These are phyloP conservation scores for Aspergillus cristatus DNA, from an alignment of 495 filamentous ascomycete species.

Conservation along the genomic window DNA sequence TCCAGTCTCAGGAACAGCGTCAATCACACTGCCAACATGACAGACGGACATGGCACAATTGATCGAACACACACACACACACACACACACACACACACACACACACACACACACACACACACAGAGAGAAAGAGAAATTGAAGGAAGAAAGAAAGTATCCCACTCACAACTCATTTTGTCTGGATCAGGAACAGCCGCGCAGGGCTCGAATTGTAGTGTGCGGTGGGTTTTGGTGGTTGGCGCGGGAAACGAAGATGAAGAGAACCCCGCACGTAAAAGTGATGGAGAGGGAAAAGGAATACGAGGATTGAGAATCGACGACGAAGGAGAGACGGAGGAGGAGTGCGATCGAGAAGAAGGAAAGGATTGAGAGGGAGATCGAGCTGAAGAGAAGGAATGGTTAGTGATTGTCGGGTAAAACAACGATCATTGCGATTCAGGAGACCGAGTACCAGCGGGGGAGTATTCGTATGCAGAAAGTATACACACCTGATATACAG, in stretches of 20 bases:
- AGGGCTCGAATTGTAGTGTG: conserved; percentile 6
- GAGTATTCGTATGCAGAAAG: too few species aligned
- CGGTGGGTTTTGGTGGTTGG: conserved; percentile 11
- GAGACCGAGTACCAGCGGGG: too few species aligned
- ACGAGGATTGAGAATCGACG: not conserved
- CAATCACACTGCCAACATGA: not conserved
- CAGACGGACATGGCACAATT: too few species aligned
- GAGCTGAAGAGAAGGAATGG: too few species aligned
- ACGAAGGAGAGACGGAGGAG: not conserved
- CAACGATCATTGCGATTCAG: too few species aligned
- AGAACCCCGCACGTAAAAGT: conserved; percentile 14
- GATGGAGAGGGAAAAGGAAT: not conserved
- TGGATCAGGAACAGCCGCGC: conserved; percentile 5
- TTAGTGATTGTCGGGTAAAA: too few species aligned
- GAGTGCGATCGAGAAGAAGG: not conserved
- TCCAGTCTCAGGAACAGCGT: conserved; percentile 3
- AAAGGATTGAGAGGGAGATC: not conserved
- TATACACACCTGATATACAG: too few species aligned
- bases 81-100: too few species aligned
- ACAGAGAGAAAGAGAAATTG: not conserved
- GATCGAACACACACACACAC: too few species aligned
- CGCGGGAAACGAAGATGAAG: conserved; percentile 11
- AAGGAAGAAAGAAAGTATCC: conserved; percentile 3
- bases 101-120: conserved; percentile 1
- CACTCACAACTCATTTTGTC: conserved; percentile 42